Percentiles rank a stretch among this genome's conserved stretches.
These are phyloP conservation scores for Botryotinia convoluta DNA, from an alignment of 2,329 filamentous ascomycete genomes.

Conservation along the genomic window DNA sequence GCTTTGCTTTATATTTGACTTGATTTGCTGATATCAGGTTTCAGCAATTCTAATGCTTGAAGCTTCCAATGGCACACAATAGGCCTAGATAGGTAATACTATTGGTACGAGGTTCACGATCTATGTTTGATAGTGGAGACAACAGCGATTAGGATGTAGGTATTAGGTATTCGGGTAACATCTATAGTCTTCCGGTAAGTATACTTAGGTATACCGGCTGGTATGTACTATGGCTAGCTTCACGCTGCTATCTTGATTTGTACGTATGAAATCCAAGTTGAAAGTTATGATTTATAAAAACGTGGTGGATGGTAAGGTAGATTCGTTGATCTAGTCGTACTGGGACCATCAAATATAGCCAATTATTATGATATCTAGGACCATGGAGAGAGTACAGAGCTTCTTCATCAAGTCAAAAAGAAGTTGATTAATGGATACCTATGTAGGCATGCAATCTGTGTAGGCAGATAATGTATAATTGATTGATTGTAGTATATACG, in stretches of 20 bases:
- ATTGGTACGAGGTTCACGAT: background rate
- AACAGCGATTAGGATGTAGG: background rate
- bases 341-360: background rate
- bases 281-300: background rate
- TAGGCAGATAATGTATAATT: background rate
- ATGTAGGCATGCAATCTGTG: background rate
- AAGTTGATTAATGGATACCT: background rate
- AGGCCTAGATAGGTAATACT: background rate
- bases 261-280: background rate
- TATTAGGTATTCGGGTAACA: constrained; percentile 6
- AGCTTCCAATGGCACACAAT: background rate
- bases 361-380: background rate
- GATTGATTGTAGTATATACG: background rate
- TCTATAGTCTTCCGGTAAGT: constrained; percentile 1
- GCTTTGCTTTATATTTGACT: background rate
- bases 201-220: background rate
- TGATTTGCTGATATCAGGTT: constrained; percentile 1
- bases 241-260: background rate
- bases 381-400: background rate
- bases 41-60: background rate
- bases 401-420: background rate
- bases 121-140: constrained; percentile 9
- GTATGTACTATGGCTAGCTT: background rate
- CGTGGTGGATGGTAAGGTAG: background rate
- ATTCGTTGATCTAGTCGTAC: background rate